These are phyloP conservation scores for Curvularia sp. DNA, from an alignment of 2,329 filamentous ascomycete genomes.

Conservation along the genomic window DNA sequence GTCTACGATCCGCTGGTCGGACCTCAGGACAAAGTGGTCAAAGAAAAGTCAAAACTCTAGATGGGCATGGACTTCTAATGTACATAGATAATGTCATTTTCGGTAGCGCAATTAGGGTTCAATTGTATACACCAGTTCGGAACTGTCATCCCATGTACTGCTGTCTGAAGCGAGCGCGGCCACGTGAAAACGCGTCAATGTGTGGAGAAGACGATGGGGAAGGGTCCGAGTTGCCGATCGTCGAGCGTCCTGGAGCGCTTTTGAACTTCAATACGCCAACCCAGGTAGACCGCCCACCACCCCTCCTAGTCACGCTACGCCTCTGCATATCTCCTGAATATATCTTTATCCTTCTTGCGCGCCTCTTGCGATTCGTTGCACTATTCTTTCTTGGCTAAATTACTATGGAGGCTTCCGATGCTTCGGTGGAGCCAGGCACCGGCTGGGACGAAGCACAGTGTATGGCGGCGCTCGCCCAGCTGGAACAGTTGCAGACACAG, in stretches of 20 bases:
- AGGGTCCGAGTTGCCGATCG: slow-evolving; percentile 16
- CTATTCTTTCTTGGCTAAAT: slow-evolving; percentile 1
- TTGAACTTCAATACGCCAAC: slow-evolving; percentile 11
- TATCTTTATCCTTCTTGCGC: neutral
- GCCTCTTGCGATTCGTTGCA: neutral
- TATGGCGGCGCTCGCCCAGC: slow-evolving; percentile 53
- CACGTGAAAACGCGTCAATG: slow-evolving; percentile 29
- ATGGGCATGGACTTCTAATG: neutral
- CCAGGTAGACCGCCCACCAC: neutral
- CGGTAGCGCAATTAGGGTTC: slow-evolving; percentile 13
- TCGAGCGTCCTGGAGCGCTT: slow-evolving; percentile 14
- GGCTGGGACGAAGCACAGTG: slow-evolving; percentile 52
- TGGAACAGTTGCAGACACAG: slow-evolving; percentile 55
- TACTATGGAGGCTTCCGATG: slow-evolving; percentile 27
- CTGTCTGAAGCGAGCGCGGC: slow-evolving; percentile 1
- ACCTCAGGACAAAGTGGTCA: slow-evolving; percentile 49
- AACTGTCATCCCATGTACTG: neutral
- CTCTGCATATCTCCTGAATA: neutral
- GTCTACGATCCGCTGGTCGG: slow-evolving; percentile 62
- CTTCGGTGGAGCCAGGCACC: slow-evolving; percentile 23
- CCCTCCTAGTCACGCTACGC: neutral
- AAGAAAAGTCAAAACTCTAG: slow-evolving; percentile 50
- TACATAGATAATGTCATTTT: slow-evolving; percentile 21
- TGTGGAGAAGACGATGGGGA: slow-evolving; percentile 12
- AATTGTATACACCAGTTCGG: neutral